These are phyloP conservation scores for Mucor ambiguus DNA, from an alignment of 371 early-diverging fungal genomes.

Conservation along the genomic window DNA sequence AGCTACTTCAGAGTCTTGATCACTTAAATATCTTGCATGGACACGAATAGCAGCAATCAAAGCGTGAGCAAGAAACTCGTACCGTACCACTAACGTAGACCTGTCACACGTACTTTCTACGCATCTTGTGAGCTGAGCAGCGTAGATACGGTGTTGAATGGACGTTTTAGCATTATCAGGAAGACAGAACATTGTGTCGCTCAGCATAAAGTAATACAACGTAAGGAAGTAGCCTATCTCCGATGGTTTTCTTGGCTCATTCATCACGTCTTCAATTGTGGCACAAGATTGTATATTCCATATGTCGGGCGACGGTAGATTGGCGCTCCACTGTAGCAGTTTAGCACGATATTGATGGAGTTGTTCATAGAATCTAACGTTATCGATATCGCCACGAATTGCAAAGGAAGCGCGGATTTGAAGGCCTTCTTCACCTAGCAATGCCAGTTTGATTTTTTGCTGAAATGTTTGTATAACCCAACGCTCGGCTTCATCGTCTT, in stretches of 20 bases:
- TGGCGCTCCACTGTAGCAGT: constrained; percentile 14
- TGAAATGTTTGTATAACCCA: constrained; percentile 5
- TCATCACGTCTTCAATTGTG: constrained; percentile 6
- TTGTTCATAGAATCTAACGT: neutral
- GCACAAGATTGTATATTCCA: neutral
- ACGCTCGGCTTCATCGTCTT: constrained; percentile 25
- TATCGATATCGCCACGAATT: neutral
- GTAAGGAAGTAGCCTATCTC: neutral
- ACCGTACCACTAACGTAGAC: neutral
- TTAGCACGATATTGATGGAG: neutral
- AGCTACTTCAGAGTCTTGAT: constrained; percentile 3
- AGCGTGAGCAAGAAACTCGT: constrained; percentile 18
- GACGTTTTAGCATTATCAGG: constrained; percentile 5
- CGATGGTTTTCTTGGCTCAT: neutral
- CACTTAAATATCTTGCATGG: constrained; percentile 6
- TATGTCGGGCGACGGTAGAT: neutral
- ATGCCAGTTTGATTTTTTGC: constrained; percentile 10
- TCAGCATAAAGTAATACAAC: constrained; percentile 12
- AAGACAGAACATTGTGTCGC: constrained; percentile 11
- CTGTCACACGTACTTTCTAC: constrained; percentile 10
- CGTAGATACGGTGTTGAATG: constrained; percentile 12
- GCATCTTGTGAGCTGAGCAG: constrained; percentile 5
- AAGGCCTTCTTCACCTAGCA: constrained; percentile 24
- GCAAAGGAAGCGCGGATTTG: constrained; percentile 12
- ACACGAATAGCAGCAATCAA: constrained; percentile 14